Conservation (phyloP, 148 eudicot genomes). For the Persicaria tinctoria region DNA sequence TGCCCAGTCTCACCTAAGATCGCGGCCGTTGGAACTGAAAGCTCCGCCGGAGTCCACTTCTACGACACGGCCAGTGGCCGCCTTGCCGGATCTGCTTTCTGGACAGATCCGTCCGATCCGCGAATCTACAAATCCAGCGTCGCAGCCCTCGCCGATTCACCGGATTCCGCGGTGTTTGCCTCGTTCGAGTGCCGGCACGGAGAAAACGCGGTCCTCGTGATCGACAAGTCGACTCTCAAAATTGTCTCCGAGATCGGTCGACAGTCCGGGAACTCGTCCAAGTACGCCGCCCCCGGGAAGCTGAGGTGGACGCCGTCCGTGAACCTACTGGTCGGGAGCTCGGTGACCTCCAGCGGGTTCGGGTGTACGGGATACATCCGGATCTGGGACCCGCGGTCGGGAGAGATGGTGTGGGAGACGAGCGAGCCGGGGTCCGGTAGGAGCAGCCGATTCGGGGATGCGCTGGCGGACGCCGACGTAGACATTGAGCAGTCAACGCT, state of each 20-base stretch:
- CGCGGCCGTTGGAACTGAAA: slow-evolving; percentile 41
- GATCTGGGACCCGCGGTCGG: slow-evolving; percentile 59
- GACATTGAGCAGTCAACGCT: slow-evolving; percentile 32
- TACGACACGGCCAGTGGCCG: slow-evolving; percentile 24
- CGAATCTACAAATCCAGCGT: slow-evolving; percentile 53
- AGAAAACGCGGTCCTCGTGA: slow-evolving; percentile 45
- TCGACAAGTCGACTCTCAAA: slow-evolving; percentile 42
- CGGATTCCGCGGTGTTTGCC: slow-evolving; percentile 37
- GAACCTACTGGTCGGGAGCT: slow-evolving; percentile 43
- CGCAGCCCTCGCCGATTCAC: slow-evolving; percentile 36
- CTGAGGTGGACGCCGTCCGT: slow-evolving; percentile 32
- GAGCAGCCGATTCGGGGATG: slow-evolving; percentile 60
- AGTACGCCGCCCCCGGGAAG: slow-evolving; percentile 38
- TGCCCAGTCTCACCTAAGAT: slow-evolving; percentile 22
- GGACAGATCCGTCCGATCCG: slow-evolving; percentile 65
- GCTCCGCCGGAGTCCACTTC: slow-evolving; percentile 54
- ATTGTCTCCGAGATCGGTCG: slow-evolving; percentile 45
- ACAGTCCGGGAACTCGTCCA: slow-evolving; percentile 50
- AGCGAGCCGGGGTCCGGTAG: slow-evolving; percentile 70
- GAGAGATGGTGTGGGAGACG: slow-evolving; percentile 61
- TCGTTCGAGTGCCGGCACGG: slow-evolving; percentile 55
- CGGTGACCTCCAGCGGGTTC: slow-evolving; percentile 50
- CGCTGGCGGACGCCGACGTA: slow-evolving; percentile 69
- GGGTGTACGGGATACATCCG: slow-evolving; percentile 77
- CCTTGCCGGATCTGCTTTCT: slow-evolving; percentile 35